Evolutionary conservation across 495 filamentous ascomycete species (phyloP), one percentile per base, ranked within the genome.

Genomic region (Penicillium steckii): DNA sequence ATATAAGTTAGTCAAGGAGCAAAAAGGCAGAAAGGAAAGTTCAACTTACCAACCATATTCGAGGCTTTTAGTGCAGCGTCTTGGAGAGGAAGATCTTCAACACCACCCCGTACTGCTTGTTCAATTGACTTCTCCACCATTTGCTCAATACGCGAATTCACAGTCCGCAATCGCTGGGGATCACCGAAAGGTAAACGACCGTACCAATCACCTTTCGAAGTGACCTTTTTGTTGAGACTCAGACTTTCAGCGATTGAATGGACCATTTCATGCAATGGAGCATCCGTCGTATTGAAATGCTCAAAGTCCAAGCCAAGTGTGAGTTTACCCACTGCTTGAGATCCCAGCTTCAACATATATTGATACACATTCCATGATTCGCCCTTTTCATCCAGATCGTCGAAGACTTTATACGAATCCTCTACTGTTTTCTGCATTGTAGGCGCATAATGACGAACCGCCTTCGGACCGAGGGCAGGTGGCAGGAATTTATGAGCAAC

Each of bases 321-420:
- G 4, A 85, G 52, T 57, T 79, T 79, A 13, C 77, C 74, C 13
- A 84, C 74, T 2, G 74, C 68, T 40, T 80, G 78, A 0, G 78
- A 74, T 3, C 66, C 80, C 0, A 85, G 69, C 63, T 85, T 84
- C 13, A 84, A 55, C 79, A 83, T 84, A 44, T 79, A 83, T 30
- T 73, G 76, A 48, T 84, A 85, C 8, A 79, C 79, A 57, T 84
- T 84, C 68, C 69, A 83, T 0, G 80, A 71, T 48, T 79, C 69
- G 1, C 57, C 74, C 13, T 66, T 57, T 24, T 69, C 49, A 52
- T 80, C 77, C 8, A 84, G 59, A 42, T 73, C 68, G 51, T 84
- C 81, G 27, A 84, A 81, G 1, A 83, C 75, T 8, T 51, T 60
- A 51, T 79, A 82, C 9, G 71, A 29, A 18, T 71, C 59, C 25